Conservation (phyloP, 106 monocot species). For the Ottelia alismoides region DNA sequence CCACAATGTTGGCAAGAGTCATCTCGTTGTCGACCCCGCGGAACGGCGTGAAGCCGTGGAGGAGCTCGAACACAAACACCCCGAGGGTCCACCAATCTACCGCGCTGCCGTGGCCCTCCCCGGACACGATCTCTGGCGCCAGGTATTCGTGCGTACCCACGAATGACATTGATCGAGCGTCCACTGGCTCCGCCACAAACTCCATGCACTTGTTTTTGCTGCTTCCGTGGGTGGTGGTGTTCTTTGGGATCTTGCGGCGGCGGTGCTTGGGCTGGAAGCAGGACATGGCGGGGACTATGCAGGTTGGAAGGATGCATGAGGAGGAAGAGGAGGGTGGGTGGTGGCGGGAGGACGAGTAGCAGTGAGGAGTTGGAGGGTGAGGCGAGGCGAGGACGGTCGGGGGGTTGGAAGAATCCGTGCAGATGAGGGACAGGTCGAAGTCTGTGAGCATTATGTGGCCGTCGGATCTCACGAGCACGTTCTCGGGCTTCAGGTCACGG, state of each 20-base stretch:
- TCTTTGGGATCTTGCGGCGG: too few species aligned
- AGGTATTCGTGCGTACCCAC: constrained; percentile 92
- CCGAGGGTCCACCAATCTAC: constrained; percentile 98
- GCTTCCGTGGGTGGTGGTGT: not conserved
- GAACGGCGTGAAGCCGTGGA: constrained; percentile 74
- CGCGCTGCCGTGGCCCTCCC: constrained; percentile 49
- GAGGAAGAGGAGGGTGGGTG: too few species aligned
- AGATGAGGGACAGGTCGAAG: constrained; percentile 81
- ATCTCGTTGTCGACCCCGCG: constrained; percentile 52
- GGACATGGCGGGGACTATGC: too few species aligned
- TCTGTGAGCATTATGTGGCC: constrained; percentile 91
- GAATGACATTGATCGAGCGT: constrained; percentile 42
- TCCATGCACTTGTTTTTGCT: constrained; percentile 20
- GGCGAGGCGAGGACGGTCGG: constrained; percentile 31
- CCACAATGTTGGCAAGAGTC: constrained; percentile 58
- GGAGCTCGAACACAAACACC: constrained; percentile 71
- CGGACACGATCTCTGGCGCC: constrained; percentile 53
- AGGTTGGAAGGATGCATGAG: too few species aligned
- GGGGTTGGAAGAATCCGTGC: too few species aligned
- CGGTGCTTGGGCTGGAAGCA: too few species aligned
- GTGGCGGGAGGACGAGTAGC: too few species aligned
- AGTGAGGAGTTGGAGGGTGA: too few species aligned
- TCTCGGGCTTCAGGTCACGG: constrained; percentile 89
- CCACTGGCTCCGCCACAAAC: constrained; percentile 55
- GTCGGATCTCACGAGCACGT: constrained; percentile 63